Evolutionary conservation across 169 alveolate genomes (phyloP), one percentile per base, ranked within the genome.

Genomic region (Plasmodium gonderi): DNA sequence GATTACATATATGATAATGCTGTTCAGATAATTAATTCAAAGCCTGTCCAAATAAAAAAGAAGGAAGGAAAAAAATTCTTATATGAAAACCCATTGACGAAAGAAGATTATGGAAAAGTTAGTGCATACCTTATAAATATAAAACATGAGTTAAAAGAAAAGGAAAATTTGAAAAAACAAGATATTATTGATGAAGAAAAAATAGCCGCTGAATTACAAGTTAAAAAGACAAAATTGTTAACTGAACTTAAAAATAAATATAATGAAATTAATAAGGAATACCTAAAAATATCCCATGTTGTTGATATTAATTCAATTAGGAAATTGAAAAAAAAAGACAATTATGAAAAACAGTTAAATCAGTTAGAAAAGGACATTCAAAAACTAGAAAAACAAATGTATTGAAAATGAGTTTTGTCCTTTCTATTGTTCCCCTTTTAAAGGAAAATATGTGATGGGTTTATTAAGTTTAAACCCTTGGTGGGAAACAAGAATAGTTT

Each of bases 1-100:
- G 90, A 90, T 90, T 90, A 90, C 80, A 42, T 90, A 38, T 90
- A 90, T 29, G 94, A 90, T 68, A 90, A 90, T 78, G 94, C 94
- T 78, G 94, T 90, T n/a, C 69, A 90, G 74, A 49, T 90, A 23
- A 90, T 90, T 29, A 42, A 90, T 38, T 11, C 94, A 45, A 90
- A 90, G 74, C 87, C 91, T 0, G 78, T 64, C 6, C 83, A 20
- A 45, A 68, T 42, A 90, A 90, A 90, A 78, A 76, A 76, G 42
- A 77, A 77, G 33, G 40, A 64, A 36, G 94, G 91, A 29, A 90
- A 90, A 78, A 20, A 44, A 17, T 31, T 90, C n/a, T 77, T 90
- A 29, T 69, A 69, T 67, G 94, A 78, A 65, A 47, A 90, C 12
- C 94, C 94, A 42, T 65, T 90, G 47, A 29, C 11, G 3, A 90